These are phyloP conservation scores for Schizosaccharomyces lindneri DNA, from an alignment of 805 yeast genomes.

Conservation along the genomic window DNA sequence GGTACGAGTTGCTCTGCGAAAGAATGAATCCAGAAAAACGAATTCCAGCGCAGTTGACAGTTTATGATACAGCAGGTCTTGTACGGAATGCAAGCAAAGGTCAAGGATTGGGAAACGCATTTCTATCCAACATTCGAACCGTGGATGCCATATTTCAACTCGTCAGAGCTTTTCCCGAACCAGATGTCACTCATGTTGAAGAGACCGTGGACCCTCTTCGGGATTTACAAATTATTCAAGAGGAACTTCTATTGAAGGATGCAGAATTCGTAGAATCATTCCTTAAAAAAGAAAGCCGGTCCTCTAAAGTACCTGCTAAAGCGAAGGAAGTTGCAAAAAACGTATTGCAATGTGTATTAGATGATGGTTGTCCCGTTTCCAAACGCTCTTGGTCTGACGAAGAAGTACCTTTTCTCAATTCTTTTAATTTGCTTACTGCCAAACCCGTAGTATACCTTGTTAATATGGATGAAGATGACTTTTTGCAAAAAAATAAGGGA, in stretches of 20 bases:
- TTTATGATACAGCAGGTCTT: slow-evolving; percentile 92
- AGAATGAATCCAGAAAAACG: slow-evolving; percentile 43
- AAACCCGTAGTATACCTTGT: slow-evolving; percentile 50
- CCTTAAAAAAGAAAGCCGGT: slow-evolving; percentile 50
- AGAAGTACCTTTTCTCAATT: slow-evolving; percentile 25
- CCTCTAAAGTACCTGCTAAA: slow-evolving; percentile 70
- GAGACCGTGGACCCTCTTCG: slow-evolving; percentile 89
- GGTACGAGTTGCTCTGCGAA: slow-evolving; percentile 52
- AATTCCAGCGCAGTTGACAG: slow-evolving; percentile 72
- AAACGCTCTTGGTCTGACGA: slow-evolving; percentile 69
- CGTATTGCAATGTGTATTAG: slow-evolving; percentile 53
- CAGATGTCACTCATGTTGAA: slow-evolving; percentile 90
- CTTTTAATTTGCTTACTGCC: not conserved
- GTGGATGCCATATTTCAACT: slow-evolving; percentile 96
- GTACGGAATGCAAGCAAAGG: slow-evolving; percentile 68
- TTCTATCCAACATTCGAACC: slow-evolving; percentile 84
- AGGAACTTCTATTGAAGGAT: slow-evolving; percentile 86
- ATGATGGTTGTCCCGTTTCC: slow-evolving; percentile 57
- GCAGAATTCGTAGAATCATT: slow-evolving; percentile 80
- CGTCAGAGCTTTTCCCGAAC: slow-evolving; percentile 91
- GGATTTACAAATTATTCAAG: slow-evolving; percentile 75
- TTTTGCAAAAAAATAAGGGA: slow-evolving; percentile 68
- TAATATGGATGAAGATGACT: slow-evolving; percentile 74
- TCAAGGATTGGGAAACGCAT: slow-evolving; percentile 75
- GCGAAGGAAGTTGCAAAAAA: slow-evolving; percentile 57